Base-by-base conservation (phyloP, 176 grass and related monocot genomes). In the Neostapfia colusana region DNA sequence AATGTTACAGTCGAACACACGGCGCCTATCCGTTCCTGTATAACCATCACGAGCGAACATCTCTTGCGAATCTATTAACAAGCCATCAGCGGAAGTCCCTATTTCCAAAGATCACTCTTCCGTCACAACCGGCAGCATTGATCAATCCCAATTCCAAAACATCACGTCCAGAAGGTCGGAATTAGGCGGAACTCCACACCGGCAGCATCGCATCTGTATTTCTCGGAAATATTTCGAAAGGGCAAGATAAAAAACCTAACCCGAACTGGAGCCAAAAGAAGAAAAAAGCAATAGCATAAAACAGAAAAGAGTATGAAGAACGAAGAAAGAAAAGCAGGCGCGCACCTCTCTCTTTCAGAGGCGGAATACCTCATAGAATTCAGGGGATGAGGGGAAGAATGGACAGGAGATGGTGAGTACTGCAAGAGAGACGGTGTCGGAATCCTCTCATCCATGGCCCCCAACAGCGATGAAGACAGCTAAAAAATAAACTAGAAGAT, bases 261-360 rank as follows among this genome's bases (percentile, higher is more conserved):
- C 64, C 57, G 74, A 80, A 80, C 71, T 80, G 18, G 72, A 65
- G 54, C 51, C 54, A 44, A 31, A 45, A 16, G 55, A 16, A n/a
- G 17, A 15, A 45, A n/a, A n/a, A n/a, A 48, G 53, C 18, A 91
- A 81, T 83, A 60, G 23, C 50, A n/a, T 12, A 60, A 43, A 74
- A 40, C 14, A 60, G 46, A 54, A n/a, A 2, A 2, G 10, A 78
- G 55, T 12, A 44, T 27, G n/a, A 76, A 63, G 54, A 90, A 55
- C 23, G n/a, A 72, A 49, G 37, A 90, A 40, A 36, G 70, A 53
- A 41, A 75, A 55, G 62, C 39, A 79, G 28, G 60, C 35, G 75
- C 87, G 17, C 65, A 99, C 96, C 96, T 99, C 72, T 99, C 96
- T 83, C 87, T 92, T 5, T 99, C 92, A 58, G 96, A 99, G 46